These are phyloP conservation scores for Thymus quinquecostatus DNA, from an alignment of 257 asterid species.

Conservation along the genomic window DNA sequence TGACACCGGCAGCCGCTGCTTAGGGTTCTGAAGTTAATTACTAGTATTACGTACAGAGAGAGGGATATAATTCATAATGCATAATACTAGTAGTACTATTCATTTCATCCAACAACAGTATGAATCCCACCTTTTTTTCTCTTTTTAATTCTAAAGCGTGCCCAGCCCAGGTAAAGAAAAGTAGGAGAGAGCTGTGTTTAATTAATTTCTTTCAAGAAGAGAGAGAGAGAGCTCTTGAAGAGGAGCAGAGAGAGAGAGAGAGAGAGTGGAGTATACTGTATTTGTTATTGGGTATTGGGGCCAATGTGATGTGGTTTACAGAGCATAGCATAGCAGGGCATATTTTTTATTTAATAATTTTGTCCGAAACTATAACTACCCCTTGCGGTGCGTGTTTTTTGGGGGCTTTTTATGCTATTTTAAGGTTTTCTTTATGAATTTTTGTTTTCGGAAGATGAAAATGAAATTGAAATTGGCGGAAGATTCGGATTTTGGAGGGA, in stretches of 20 bases:
- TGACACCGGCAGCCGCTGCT: conserved; percentile 2
- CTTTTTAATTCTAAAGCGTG: conserved; percentile 36
- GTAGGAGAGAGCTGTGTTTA: conserved; percentile 29
- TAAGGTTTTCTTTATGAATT: conserved; percentile 19
- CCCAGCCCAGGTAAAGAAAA: conserved; percentile 28
- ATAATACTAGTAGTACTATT: neutral
- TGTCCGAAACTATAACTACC: conserved; percentile 34
- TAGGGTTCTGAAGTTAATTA: conserved; percentile 38
- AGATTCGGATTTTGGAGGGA: conserved; percentile 34
- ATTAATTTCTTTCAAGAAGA: conserved; percentile 16
- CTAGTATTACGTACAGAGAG: conserved; percentile 12
- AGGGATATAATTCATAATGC: conserved; percentile 11
- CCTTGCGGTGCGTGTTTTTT: conserved; percentile 15
- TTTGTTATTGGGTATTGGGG: conserved; percentile 28
- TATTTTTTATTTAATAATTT: neutral
- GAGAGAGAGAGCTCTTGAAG: neutral
- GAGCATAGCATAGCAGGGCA: conserved; percentile 11
- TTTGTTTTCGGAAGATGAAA: conserved; percentile 3
- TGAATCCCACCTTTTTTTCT: conserved; percentile 20
- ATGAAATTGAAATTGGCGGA: conserved; percentile 36
- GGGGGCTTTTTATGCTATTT: conserved; percentile 27
- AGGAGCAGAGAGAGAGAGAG: conserved; percentile 9
- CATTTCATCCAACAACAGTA: conserved; percentile 10
- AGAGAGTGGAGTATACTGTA: neutral
- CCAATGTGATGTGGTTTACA: conserved; percentile 40